These are phyloP conservation scores for Penicillium ochrochloron DNA, from an alignment of 495 filamentous ascomycete species.

Conservation along the genomic window DNA sequence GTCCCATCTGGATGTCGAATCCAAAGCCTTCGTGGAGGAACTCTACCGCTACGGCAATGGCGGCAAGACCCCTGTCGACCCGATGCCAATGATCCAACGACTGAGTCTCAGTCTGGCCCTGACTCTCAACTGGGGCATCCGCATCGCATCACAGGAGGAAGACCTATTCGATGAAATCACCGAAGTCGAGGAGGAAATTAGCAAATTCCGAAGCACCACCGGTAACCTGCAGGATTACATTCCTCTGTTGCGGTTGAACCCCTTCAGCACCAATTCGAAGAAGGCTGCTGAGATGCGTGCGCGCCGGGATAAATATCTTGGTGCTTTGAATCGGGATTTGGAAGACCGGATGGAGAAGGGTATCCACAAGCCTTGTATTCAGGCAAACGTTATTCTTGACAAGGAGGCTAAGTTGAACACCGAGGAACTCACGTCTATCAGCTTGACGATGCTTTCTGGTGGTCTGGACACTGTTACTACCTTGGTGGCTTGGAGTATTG, in stretches of 20 bases:
- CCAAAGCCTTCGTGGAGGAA: slow-evolving; percentile 62
- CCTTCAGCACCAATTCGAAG: slow-evolving; percentile 53
- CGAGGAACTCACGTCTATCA: slow-evolving; percentile 65
- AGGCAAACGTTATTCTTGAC: slow-evolving; percentile 66
- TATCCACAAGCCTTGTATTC: slow-evolving; percentile 64
- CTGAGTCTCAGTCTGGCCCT: slow-evolving; percentile 60
- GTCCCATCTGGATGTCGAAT: slow-evolving; percentile 63
- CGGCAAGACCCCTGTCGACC: slow-evolving; percentile 59
- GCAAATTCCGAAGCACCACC: slow-evolving; percentile 61
- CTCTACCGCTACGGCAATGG: slow-evolving; percentile 57
- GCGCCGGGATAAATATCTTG: slow-evolving; percentile 63
- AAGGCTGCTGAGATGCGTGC: slow-evolving; percentile 62
- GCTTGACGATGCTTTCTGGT: slow-evolving; percentile 65
- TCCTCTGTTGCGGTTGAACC: slow-evolving; percentile 61
- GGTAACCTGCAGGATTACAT: slow-evolving; percentile 70
- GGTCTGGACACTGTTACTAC: slow-evolving; percentile 68
- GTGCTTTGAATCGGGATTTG: slow-evolving; percentile 54
- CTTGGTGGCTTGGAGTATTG: slow-evolving; percentile 65
- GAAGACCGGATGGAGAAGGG: slow-evolving; percentile 63
- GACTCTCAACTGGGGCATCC: slow-evolving; percentile 67
- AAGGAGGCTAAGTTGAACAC: slow-evolving; percentile 61
- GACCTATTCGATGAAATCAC: slow-evolving; percentile 65
- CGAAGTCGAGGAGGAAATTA: slow-evolving; percentile 63
- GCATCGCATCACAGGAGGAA: slow-evolving; percentile 61
- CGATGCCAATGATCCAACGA: slow-evolving; percentile 64